Base-by-base conservation (phyloP, 768 basidiomycete species). In the Paxillus involutus region DNA sequence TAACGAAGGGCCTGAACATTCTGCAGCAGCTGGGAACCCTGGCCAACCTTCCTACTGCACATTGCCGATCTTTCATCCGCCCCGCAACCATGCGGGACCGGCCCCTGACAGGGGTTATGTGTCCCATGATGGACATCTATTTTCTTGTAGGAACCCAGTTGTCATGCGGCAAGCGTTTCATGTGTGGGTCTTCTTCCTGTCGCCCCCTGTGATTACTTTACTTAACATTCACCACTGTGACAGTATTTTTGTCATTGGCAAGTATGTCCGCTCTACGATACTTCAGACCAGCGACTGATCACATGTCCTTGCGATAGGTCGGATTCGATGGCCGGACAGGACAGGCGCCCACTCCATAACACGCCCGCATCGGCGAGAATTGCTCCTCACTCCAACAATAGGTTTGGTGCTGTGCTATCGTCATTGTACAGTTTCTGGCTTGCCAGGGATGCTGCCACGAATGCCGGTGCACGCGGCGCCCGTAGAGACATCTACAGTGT, bases 371-470 rank as follows among this genome's bases (percentile, higher is more conserved):
- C 75, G 1, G 57, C 59, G 11, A 53, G 59, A 17, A 78, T 80
- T 36, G 47, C 59, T 5, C 59, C 55, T 4, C 53, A 52, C 1
- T 68, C 65, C 26, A 65, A 79, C 53, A 77, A 83, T 57, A 65
- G 81, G 12, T 69, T 81, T 16, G 81, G 81, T 14, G 80, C 81
- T 1, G 82, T 82, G 2, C 77, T 76, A 19, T 78, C 80, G 0
- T 74, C 81, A 1, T 59, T 83, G 6, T 66, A 80, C 50, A 67
- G 67, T 8, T 83, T 83, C 61, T 83, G 81, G 81, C 57, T 64
- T 12, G 73, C 82, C 2, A 72, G 81, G 2, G 67, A 73, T n/a
- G 64, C 71, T 13, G 73, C 75, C 9, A 46, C 73, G 56, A 16
- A 33, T 81, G 82, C 63, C 44, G 7, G 63, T 44, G 43, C 44